Percentiles rank a stretch among this genome's conserved stretches.
Evolutionary conservation across 2,329 filamentous ascomycete species (phyloP).

Genomic region (Geosmithia putterillii): DNA sequence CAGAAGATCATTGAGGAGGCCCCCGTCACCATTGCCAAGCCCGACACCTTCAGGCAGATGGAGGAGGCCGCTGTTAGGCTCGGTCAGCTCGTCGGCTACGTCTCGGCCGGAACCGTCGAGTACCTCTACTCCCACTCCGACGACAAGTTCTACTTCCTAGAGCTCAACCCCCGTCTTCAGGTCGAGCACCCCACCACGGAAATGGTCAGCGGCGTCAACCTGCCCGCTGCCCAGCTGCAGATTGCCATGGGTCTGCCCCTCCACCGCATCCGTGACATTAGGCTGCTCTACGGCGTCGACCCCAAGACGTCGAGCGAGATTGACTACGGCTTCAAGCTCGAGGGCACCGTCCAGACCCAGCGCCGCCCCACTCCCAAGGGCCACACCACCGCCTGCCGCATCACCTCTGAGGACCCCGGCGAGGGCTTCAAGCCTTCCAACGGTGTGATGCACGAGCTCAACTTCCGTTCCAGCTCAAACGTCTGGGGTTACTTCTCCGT

Average conservation of each 20-base stretch:
- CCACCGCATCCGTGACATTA: constrained; percentile 91
- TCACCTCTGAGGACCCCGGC: constrained; percentile 96
- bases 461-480: constrained; percentile 97
- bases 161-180: constrained; percentile 96
- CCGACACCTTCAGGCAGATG: constrained; percentile 86
- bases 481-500: constrained; percentile 99
- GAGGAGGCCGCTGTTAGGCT: constrained; percentile 92
- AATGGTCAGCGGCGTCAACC: constrained; percentile 96
- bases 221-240: constrained; percentile 94
- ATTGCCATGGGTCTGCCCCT: constrained; percentile 97
- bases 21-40: constrained; percentile 89
- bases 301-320: constrained; percentile 77
- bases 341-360: constrained; percentile 73
- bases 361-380: constrained; percentile 87
- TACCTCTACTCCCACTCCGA: constrained; percentile 97
- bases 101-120: constrained; percentile 96
- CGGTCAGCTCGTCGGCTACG: constrained; percentile 89
- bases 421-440: constrained; percentile 99
- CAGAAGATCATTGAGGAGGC: constrained; percentile 99
- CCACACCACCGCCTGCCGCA: constrained; percentile 96
- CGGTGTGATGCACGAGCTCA: constrained; percentile 97
- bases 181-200: constrained; percentile 99
- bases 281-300: constrained; percentile 89
- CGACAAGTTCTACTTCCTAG: constrained; percentile 98
- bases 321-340: constrained; percentile 90